Percentiles rank a stretch among this genome's conserved stretches.
These are phyloP conservation scores for Fraxinus excelsior DNA, from an alignment of 257 asterid genomes.

Conservation along the genomic window DNA sequence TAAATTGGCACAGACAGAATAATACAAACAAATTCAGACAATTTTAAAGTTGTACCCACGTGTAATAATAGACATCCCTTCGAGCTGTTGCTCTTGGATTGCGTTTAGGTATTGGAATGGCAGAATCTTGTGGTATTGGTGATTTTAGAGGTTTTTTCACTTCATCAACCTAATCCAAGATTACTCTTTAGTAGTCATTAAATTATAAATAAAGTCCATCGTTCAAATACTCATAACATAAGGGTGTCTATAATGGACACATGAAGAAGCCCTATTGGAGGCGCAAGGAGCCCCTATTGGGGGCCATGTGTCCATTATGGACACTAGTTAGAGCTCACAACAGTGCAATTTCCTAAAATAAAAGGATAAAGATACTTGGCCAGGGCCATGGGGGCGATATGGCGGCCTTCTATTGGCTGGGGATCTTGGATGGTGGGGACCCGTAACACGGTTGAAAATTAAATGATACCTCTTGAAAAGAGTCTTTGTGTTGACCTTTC, in stretches of 20 bases:
- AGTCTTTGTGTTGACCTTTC: conserved; percentile 31
- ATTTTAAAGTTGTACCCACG: conserved; percentile 35
- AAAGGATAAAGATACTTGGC: too few relatives aligned
- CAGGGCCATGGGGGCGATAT: too few relatives aligned
- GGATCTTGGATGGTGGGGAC: too few relatives aligned
- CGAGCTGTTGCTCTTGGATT: conserved; percentile 30
- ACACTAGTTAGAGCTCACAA: too few relatives aligned
- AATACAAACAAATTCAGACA: not conserved
- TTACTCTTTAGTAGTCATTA: not conserved
- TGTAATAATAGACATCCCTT: conserved; percentile 64
- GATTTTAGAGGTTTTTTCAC: conserved; percentile 59
- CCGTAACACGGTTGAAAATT: not conserved
- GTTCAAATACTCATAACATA: too few relatives aligned
- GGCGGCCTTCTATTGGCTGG: too few relatives aligned
- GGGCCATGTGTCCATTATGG: too few relatives aligned
- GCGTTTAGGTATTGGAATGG: conserved; percentile 62
- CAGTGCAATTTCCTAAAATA: too few relatives aligned
- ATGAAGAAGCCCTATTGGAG: too few relatives aligned
- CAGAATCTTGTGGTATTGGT: conserved; percentile 37
- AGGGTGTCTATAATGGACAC: too few relatives aligned
- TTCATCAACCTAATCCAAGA: conserved; percentile 52
- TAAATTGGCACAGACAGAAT: not conserved
- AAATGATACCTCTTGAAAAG: conserved; percentile 44
- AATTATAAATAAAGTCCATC: too few relatives aligned
- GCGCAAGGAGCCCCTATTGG: too few relatives aligned